These are phyloP conservation scores for Calonectria pteridis DNA, from an alignment of 2,329 filamentous ascomycete genomes.

Conservation along the genomic window DNA sequence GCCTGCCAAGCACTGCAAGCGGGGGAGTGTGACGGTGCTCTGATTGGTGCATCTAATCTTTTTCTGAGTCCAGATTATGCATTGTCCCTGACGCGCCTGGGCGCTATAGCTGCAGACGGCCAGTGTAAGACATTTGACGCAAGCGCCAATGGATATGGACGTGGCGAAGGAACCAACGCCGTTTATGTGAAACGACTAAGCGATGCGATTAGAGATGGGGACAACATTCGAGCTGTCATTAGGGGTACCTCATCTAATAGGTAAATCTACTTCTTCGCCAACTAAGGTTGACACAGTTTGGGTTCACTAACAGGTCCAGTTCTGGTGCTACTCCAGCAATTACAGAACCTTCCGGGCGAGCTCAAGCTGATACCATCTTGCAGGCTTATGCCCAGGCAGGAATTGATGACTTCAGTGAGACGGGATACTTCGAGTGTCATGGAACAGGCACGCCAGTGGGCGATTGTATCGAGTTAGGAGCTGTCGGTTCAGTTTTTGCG, in stretches of 20 bases:
- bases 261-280: slow-evolving; percentile 27
- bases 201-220: slow-evolving; percentile 64
- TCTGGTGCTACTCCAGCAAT: slow-evolving; percentile 64
- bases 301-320: slow-evolving; percentile 29
- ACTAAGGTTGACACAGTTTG: slow-evolving; percentile 44
- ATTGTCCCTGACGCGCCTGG: slow-evolving; percentile 38
- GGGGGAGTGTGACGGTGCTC: slow-evolving; percentile 49
- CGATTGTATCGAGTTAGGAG: slow-evolving; percentile 47
- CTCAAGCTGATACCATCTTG: slow-evolving; percentile 54
- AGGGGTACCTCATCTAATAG: slow-evolving; percentile 52
- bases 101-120: slow-evolving; percentile 49
- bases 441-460: slow-evolving; percentile 47
- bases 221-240: slow-evolving; percentile 64
- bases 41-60: slow-evolving; percentile 50
- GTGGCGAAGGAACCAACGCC: slow-evolving; percentile 68
- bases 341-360: slow-evolving; percentile 61
- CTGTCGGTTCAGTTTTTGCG: slow-evolving; percentile 50
- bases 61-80: slow-evolving; percentile 43
- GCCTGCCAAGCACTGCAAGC: slow-evolving; percentile 49
- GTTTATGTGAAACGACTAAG: slow-evolving; percentile 66
- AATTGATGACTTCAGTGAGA: slow-evolving; percentile 37
- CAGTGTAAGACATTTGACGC: slow-evolving; percentile 55
- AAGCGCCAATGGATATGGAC: slow-evolving; percentile 58
- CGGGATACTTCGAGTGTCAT: slow-evolving; percentile 47
- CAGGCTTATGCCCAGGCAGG: slow-evolving; percentile 41